These are phyloP conservation scores for Umbelopsis ramanniana DNA, from an alignment of 192 early-diverging fungal species.

Conservation along the genomic window DNA sequence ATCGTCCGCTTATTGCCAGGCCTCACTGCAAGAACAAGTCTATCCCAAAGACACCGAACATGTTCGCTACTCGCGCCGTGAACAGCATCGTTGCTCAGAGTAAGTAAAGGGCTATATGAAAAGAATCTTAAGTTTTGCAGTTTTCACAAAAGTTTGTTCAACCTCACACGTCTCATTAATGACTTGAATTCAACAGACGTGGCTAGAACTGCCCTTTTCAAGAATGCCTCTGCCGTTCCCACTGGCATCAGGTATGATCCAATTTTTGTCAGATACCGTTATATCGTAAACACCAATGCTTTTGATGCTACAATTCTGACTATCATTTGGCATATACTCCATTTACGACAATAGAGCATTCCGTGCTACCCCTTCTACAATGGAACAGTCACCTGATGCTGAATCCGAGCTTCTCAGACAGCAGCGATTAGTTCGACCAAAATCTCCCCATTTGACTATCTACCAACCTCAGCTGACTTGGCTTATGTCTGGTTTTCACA, in stretches of 20 bases:
- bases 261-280: not conserved
- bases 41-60: slow-evolving; percentile 12
- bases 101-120: not conserved
- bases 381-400: slow-evolving; percentile 39
- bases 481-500: slow-evolving; percentile 72
- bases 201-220: slow-evolving; percentile 27
- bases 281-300: not conserved
- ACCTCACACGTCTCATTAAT: not conserved
- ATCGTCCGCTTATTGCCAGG: not conserved
- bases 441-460: slow-evolving; percentile 84
- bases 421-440: slow-evolving; percentile 71
- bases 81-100: slow-evolving; percentile 28
- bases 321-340: not conserved
- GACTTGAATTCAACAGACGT: not conserved
- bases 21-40: not conserved
- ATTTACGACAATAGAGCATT: slow-evolving; percentile 31
- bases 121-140: not conserved
- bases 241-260: slow-evolving; percentile 30
- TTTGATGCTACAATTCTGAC: too few relatives aligned
- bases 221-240: slow-evolving; percentile 34
- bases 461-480: slow-evolving; percentile 91
- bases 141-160: not conserved
- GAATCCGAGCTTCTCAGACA: slow-evolving; percentile 49
- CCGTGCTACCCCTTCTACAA: slow-evolving; percentile 23
- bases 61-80: slow-evolving; percentile 31